Conservation (phyloP, 2,329 filamentous ascomycete genomes). For the Penicillium oxalicum region DNA sequence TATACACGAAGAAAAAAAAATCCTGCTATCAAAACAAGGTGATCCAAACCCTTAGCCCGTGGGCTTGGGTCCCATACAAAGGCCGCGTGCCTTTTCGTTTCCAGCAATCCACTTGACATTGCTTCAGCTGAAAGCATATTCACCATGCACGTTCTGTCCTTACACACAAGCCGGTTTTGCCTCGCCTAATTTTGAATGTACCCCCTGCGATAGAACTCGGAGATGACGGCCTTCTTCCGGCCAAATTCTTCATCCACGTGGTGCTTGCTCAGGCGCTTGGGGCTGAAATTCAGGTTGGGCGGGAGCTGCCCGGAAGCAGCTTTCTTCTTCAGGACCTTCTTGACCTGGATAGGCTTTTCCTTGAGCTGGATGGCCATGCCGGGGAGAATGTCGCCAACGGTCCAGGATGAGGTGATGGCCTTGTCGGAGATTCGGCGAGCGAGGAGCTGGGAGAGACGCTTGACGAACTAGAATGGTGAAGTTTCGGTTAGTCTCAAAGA, state of each 20-base stretch:
- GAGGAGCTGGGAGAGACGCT: conserved; percentile 76
- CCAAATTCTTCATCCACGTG: conserved; percentile 67
- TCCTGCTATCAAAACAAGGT: conserved; percentile 12
- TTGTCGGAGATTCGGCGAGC: conserved; percentile 69
- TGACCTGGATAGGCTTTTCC: conserved; percentile 42
- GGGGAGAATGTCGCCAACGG: conserved; percentile 49
- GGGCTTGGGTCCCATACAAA: too few relatives aligned
- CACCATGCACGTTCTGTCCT: too few relatives aligned
- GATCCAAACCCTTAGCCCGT: neutral
- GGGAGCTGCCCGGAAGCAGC: conserved; percentile 46
- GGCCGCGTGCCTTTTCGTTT: too few relatives aligned
- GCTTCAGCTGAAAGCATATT: too few relatives aligned
- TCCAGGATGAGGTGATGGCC: conserved; percentile 53
- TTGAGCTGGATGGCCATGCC: conserved; percentile 11
- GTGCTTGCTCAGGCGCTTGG: conserved; percentile 60
- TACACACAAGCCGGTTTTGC: too few relatives aligned
- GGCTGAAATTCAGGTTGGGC: conserved; percentile 65
- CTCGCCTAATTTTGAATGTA: conserved; percentile 2
- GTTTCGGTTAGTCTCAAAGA: too few relatives aligned
- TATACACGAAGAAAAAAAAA: conserved; percentile 21
- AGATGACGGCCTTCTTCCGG: conserved; percentile 72
- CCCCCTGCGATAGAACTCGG: conserved; percentile 58
- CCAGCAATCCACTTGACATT: too few relatives aligned
- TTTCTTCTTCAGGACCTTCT: conserved; percentile 48
- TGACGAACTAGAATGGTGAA: conserved; percentile 57